phyloP scores from a whole-genome alignment of 768 basidiomycete species.

The Bullera alba region DNA sequence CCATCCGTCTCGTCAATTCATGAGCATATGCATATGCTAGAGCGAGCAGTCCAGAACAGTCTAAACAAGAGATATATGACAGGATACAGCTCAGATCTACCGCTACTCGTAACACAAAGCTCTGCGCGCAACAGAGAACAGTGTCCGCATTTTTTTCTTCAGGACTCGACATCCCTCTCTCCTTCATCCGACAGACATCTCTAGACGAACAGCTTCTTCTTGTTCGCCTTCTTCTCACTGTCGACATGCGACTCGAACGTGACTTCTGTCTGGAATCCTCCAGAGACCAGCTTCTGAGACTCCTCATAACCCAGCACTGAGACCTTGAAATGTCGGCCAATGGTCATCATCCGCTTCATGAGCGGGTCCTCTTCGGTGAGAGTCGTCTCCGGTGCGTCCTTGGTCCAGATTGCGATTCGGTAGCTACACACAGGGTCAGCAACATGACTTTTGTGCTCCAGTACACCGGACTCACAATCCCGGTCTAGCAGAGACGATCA shows the following conservation, averaged over 20 bases:
- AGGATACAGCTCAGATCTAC: too few species aligned
- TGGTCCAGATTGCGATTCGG: conserved; percentile 96
- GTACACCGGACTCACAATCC: conserved; percentile 34
- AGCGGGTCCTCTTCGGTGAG: conserved; percentile 50
- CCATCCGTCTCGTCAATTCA: too few species aligned
- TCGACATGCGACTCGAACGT: conserved; percentile 85
- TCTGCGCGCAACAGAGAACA: too few species aligned
- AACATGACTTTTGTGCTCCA: neutral
- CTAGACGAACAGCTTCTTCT: conserved; percentile 21
- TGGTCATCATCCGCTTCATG: conserved; percentile 70
- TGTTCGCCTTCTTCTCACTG: conserved; percentile 32
- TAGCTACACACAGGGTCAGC: conserved; percentile 60
- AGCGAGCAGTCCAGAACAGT: too few species aligned
- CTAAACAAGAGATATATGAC: too few species aligned
- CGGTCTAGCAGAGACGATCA: conserved; percentile 88
- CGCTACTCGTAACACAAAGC: too few species aligned
- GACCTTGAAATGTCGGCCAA: conserved; percentile 86
- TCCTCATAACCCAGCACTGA: conserved; percentile 76
- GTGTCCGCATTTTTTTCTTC: too few species aligned
- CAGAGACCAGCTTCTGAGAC: conserved; percentile 59
- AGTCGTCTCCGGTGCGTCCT: conserved; percentile 57
- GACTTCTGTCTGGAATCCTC: conserved; percentile 88
- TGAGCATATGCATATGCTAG: too few species aligned
- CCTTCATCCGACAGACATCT: neutral
- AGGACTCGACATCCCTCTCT: too few species aligned